Base-by-base conservation (phyloP, 192 early-diverging fungal genomes). In the Powellomyces hirtus region DNA sequence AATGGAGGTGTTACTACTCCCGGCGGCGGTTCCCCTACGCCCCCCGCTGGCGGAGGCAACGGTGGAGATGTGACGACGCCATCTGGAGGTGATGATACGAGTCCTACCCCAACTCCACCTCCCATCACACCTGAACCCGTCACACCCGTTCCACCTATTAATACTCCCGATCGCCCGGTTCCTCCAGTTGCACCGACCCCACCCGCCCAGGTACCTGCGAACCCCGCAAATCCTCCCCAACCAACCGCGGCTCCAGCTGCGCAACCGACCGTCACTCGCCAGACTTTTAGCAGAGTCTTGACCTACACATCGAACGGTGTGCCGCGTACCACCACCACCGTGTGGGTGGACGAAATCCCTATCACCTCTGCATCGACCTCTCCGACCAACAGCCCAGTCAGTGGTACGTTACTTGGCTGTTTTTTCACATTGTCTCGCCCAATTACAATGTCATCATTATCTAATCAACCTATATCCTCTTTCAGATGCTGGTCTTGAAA, bases 321-420 rank as follows among this genome's bases (percentile, higher is more conserved):
- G 6, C 57, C 58, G 22, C 22, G 27, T 6, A 38, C 55, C 11
- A 69, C 67, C 20, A 60, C 67, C 27, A 69, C 67, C 31, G 67
- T 69, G 10, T 59, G 58, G 22, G 67, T 69, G 10, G 67, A 69
- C 31, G 35, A 37, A 24, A 14, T 49, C 27, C 37, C 20, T 11
- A 18, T 24, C 20, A 57, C 65, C 16, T 1, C 53, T 16, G 22
- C 65, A 13, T 35, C 35, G 4, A 26, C 45, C 1, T 27, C 24
- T 16, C 20, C 49, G n/a, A n/a, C 50, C 14, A 16, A 16, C 27
- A 24, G 46, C 10, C 40, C 40, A 24, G n/a, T 49, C 46, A 49
- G 46, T 14, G 26, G 46, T 49, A 49, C n/a, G 46, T 49, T 6
- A n/a, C n/a, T n/a, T n/a, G n/a, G n/a, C n/a, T n/a, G n/a, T n/a